Evolutionary conservation across 2,329 filamentous ascomycete genomes (phyloP).

Genomic region (Penicillium olsonii): DNA sequence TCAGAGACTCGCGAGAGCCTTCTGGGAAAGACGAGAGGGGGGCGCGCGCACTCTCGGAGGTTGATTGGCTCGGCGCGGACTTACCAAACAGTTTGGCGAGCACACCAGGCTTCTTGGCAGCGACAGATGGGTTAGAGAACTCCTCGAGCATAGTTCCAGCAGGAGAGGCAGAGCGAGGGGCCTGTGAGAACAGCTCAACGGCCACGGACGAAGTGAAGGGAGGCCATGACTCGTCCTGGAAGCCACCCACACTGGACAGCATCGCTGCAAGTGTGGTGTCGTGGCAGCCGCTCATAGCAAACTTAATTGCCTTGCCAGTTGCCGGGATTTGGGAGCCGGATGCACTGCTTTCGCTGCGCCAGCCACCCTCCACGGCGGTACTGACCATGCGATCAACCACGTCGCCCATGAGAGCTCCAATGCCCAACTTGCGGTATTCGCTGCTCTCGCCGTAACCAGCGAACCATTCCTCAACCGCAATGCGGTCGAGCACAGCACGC

Average conservation of each 20-base stretch:
- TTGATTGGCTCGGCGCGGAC: slow-evolving; percentile 12
- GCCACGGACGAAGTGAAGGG: slow-evolving; percentile 92
- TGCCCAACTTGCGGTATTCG: slow-evolving; percentile 88
- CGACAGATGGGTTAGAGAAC: slow-evolving; percentile 23
- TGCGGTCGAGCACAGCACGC: slow-evolving; percentile 67
- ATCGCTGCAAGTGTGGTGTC: slow-evolving; percentile 87
- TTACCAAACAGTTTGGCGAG: slow-evolving; percentile 34
- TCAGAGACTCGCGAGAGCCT: slow-evolving; percentile 28
- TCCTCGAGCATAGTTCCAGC: slow-evolving; percentile 27
- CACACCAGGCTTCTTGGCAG: slow-evolving; percentile 32
- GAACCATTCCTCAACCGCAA: slow-evolving; percentile 92
- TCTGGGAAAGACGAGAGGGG: slow-evolving; percentile 33
- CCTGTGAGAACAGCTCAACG: slow-evolving; percentile 78
- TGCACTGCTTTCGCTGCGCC: slow-evolving; percentile 53
- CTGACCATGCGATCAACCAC: slow-evolving; percentile 73
- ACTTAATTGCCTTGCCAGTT: slow-evolving; percentile 57
- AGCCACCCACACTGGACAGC: slow-evolving; percentile 76
- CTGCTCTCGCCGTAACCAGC: slow-evolving; percentile 77
- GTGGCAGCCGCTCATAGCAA: slow-evolving; percentile 83
- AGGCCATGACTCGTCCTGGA: slow-evolving; percentile 75
- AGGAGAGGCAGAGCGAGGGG: slow-evolving; percentile 24
- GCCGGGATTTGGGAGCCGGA: slow-evolving; percentile 48
- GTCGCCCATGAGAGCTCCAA: slow-evolving; percentile 82
- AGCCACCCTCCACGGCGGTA: slow-evolving; percentile 60
- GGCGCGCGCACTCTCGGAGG: slow-evolving; percentile 35